Evolutionary conservation across 768 basidiomycete genomes (phyloP).

Genomic region (Boletellus ananiceps): DNA sequence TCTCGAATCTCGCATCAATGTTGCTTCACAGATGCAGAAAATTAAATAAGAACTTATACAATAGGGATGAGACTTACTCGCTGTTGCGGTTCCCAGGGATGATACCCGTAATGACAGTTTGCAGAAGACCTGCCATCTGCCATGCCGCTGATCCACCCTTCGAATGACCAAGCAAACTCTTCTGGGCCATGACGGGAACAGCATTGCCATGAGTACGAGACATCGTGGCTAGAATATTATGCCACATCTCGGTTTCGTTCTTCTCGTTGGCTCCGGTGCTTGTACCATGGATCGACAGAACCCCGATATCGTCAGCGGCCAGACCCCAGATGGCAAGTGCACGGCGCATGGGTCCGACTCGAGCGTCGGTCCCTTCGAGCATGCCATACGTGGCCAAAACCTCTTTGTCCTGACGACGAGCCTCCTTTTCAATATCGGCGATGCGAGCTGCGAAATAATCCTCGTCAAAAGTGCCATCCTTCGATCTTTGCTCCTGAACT

Average conservation of each 20-base stretch:
- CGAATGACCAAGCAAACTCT: slow-evolving; percentile 93
- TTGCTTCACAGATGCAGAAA: slow-evolving; percentile 49
- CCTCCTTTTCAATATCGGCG: slow-evolving; percentile 85
- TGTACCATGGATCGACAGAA: slow-evolving; percentile 85
- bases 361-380: slow-evolving; percentile 83
- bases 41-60: not conserved
- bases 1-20: slow-evolving; percentile 87
- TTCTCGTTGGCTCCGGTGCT: slow-evolving; percentile 91
- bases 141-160: slow-evolving; percentile 99
- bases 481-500: slow-evolving; percentile 52
- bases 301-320: slow-evolving; percentile 87
- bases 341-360: slow-evolving; percentile 86
- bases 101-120: slow-evolving; percentile 79
- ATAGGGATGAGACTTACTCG: slow-evolving; percentile 60
- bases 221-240: slow-evolving; percentile 86
- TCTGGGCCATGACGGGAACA: slow-evolving; percentile 96
- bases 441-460: slow-evolving; percentile 75
- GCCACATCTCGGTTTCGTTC: slow-evolving; percentile 97
- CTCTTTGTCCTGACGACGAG: slow-evolving; percentile 86
- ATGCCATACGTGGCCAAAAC: slow-evolving; percentile 93
- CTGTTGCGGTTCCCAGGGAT: slow-evolving; percentile 95
- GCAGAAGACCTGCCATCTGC: slow-evolving; percentile 91
- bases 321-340: slow-evolving; percentile 97
- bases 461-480: slow-evolving; percentile 50
- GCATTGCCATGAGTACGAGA: slow-evolving; percentile 92